Conservation (phyloP, 2,329 filamentous ascomycete genomes). For the Fusarium tjaetaba region DNA sequence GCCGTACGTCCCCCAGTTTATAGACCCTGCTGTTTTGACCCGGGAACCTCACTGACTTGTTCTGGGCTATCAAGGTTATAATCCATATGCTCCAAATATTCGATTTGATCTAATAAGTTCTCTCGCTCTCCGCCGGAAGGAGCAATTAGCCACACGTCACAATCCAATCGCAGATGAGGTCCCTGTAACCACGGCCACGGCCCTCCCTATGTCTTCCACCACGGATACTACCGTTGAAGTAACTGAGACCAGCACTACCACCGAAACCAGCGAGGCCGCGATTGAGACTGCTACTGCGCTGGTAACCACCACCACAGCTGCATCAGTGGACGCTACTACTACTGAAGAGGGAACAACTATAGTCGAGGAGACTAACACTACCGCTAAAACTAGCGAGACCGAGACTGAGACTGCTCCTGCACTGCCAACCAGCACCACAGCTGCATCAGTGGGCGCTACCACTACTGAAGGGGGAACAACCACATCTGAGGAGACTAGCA, state of each 20-base stretch:
- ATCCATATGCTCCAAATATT: no score
- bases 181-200: no score
- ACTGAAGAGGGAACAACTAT: neutral
- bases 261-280: neutral
- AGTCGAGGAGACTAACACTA: neutral
- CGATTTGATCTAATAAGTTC: no score
- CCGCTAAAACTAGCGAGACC: neutral
- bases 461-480: neutral
- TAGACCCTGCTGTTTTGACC: no score
- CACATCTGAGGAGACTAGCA: neutral
- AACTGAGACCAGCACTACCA: neutral
- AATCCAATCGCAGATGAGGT: no score
- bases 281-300: neutral
- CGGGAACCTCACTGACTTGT: no score
- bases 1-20: no score
- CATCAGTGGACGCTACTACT: neutral
- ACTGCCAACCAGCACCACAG: neutral
- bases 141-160: no score
- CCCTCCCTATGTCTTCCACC: neutral
- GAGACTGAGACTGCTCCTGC: neutral
- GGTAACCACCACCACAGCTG: neutral
- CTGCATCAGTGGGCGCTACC: neutral
- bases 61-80: no score
- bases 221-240: neutral
- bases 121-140: no score